A percentile compares a stretch with the other conserved stretches of the same genome.
Evolutionary conservation across 345 rosid species (phyloP).

Genomic region (Linum trigynum): DNA sequence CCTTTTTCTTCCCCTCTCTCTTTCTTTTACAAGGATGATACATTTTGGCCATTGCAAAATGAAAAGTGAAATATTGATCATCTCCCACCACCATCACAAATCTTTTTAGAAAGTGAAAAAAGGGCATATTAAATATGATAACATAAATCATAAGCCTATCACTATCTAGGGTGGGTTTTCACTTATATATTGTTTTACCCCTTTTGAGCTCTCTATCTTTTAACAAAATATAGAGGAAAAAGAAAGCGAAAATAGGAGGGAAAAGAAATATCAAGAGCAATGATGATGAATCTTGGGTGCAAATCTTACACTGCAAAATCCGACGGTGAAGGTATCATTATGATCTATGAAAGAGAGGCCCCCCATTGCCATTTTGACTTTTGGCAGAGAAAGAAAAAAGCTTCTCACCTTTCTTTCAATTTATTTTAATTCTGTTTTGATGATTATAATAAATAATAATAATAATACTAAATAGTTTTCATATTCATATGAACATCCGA

Average conservation of each 20-base stretch:
- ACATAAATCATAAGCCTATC: conserved; percentile 4
- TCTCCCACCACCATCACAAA: neutral
- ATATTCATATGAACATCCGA: neutral
- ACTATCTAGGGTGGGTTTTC: neutral
- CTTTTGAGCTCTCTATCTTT: neutral
- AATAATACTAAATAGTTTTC: too few relatives aligned
- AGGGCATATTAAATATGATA: neutral
- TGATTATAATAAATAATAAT: neutral
- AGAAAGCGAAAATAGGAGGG: neutral
- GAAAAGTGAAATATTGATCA: neutral
- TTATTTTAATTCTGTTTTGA: neutral
- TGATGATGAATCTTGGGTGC: conserved; percentile 92
- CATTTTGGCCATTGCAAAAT: neutral
- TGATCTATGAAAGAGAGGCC: conserved; percentile 44
- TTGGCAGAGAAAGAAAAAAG: conserved; percentile 35
- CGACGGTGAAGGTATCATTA: conserved; percentile 67
- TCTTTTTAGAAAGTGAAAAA: neutral
- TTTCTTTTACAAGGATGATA: neutral
- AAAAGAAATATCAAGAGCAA: conserved; percentile 39
- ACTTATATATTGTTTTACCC: neutral
- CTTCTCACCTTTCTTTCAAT: conserved; percentile 32
- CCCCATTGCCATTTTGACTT: conserved; percentile 35
- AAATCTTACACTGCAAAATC: conserved; percentile 44
- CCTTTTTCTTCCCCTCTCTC: neutral
- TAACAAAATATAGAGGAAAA: neutral